Percentiles rank a stretch among this genome's conserved stretches.
phyloP scores from a whole-genome alignment of 768 basidiomycete genomes.

The Baorangia bicolor region DNA sequence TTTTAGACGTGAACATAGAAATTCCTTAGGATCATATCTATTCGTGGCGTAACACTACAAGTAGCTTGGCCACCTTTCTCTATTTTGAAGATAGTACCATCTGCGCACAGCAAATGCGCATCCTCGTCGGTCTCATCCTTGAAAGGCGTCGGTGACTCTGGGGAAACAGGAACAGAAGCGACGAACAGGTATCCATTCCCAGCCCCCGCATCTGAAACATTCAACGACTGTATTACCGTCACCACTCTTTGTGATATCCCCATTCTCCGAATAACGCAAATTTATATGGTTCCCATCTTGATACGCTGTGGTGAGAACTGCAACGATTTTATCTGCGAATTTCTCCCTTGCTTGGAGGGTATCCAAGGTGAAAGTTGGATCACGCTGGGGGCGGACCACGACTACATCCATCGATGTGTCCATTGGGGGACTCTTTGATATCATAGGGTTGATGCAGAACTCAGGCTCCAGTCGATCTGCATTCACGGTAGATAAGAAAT shows the following conservation, averaged over 20 bases:
- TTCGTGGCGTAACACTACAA: slow-evolving; percentile 43
- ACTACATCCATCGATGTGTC: slow-evolving; percentile 67
- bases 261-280: slow-evolving; percentile 51
- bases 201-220: slow-evolving; percentile 73
- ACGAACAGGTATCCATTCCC: slow-evolving; percentile 86
- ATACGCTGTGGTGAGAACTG: slow-evolving; percentile 70
- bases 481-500: slow-evolving; percentile 80
- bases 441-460: slow-evolving; percentile 75
- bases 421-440: slow-evolving; percentile 43
- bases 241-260: slow-evolving; percentile 40
- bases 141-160: slow-evolving; percentile 2
- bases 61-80: slow-evolving; percentile 56
- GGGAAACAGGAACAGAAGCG: neutral
- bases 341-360: slow-evolving; percentile 40
- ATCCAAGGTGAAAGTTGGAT: slow-evolving; percentile 46
- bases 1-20: slow-evolving; percentile 50
- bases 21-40: slow-evolving; percentile 27
- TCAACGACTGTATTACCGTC: slow-evolving; percentile 65
- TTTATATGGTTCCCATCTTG: slow-evolving; percentile 69
- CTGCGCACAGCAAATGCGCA: slow-evolving; percentile 76
- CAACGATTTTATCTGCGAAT: slow-evolving; percentile 55
- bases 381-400: slow-evolving; percentile 68
- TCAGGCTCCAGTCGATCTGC: slow-evolving; percentile 83
- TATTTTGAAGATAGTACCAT: slow-evolving; percentile 71
- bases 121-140: slow-evolving; percentile 59